Evolutionary conservation across 495 filamentous ascomycete genomes (phyloP), one percentile per base, ranked within the genome.

Genomic region (Penicillium riverlandense): DNA sequence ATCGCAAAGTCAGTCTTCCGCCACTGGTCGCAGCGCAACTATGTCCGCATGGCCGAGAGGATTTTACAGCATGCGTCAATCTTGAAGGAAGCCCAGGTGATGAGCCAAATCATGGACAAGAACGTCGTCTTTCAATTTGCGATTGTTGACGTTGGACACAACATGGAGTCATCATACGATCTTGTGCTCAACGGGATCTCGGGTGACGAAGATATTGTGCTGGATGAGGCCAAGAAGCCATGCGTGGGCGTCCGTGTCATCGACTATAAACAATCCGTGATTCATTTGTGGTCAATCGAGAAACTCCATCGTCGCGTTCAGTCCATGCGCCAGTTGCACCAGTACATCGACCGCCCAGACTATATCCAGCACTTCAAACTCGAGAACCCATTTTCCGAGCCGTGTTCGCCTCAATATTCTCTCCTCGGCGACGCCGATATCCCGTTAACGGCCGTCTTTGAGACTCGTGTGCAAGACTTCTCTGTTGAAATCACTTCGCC

Each of bases 61-160:
- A 80, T 97, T 28, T 63, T 98, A 16, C 88, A 94, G 52, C 80
- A 94, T 63, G 91, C 91, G 7, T 80, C 85, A 10, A 79, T 79
- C 31, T 65, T 97, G 34, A 98, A 98, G 62, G 92, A 98, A 61
- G 94, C 91, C 4, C 92, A 98, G 59, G 81, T 98, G 39, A 91
- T 98, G 86, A 96, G 94, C 66, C 88, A 95, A 46, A 88, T 90
- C 49, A 86, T 98, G 76, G 89, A 92, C 53, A 92, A 96, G 66
- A 81, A 81, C 50, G 84, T 96, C 11, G 86, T 91, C 30, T 98
- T 98, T 65, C 92, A 98, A 64, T 97, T 96, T 59, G 84, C 88
- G 12, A 79, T 97, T 44, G 79, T 97, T 27, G 90, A 94, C 48
- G 72, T 85, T 53, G 92, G 92, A 2, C 90, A 97, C 53, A 79